These are phyloP conservation scores for Exophiala sp. DNA, from an alignment of 2,329 filamentous ascomycete species.

Conservation along the genomic window DNA sequence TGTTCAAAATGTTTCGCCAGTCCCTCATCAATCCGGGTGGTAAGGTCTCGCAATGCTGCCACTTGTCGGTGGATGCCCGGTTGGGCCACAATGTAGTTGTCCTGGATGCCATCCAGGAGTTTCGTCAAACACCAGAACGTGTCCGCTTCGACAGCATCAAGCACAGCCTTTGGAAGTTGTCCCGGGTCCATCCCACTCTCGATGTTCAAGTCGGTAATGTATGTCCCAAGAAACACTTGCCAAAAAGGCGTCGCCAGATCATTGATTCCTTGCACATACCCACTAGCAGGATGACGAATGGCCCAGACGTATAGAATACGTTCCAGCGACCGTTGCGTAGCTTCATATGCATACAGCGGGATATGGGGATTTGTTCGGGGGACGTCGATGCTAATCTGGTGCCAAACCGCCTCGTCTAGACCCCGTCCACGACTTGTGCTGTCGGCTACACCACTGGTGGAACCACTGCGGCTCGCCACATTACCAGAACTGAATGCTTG, in stretches of 20 bases:
- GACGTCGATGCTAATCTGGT: slow-evolving; percentile 98
- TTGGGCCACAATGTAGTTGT: slow-evolving; percentile 97
- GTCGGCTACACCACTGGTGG: slow-evolving; percentile 33
- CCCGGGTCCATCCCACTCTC: slow-evolving; percentile 95
- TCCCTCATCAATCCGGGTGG: slow-evolving; percentile 75
- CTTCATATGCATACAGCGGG: slow-evolving; percentile 89
- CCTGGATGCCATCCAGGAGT: slow-evolving; percentile 95
- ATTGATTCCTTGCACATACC: slow-evolving; percentile 98
- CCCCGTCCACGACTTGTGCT: slow-evolving; percentile 59
- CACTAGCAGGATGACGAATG: slow-evolving; percentile 91
- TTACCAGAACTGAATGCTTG: slow-evolving; percentile 57
- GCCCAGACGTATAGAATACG: slow-evolving; percentile 97
- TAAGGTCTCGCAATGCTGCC: slow-evolving; percentile 78
- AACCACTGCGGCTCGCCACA: slow-evolving; percentile 15
- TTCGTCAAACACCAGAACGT: slow-evolving; percentile 98
- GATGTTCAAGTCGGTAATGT: slow-evolving; percentile 89
- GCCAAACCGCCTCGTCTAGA: slow-evolving; percentile 95
- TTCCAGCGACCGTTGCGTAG: slow-evolving; percentile 88
- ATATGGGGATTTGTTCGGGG: slow-evolving; percentile 94
- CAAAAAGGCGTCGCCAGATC: slow-evolving; percentile 96
- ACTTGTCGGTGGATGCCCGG: slow-evolving; percentile 96
- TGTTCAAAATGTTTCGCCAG: slow-evolving; percentile 83
- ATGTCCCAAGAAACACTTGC: slow-evolving; percentile 92
- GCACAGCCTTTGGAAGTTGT: slow-evolving; percentile 78
- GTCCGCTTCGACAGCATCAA: slow-evolving; percentile 96